Evolutionary conservation across 345 rosid genomes (phyloP).

Genomic region (Populus alba): DNA sequence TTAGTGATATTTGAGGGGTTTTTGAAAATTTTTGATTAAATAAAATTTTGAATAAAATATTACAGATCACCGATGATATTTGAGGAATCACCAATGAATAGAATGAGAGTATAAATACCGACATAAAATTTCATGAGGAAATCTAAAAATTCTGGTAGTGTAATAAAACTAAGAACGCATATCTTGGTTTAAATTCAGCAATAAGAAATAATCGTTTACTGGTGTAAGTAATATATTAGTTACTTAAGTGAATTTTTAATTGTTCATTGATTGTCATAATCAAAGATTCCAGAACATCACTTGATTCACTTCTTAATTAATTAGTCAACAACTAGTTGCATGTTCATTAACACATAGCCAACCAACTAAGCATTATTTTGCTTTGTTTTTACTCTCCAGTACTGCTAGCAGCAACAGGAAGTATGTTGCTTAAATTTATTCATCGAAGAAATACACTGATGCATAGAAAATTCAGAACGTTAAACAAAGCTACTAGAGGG

Average conservation of each 20-base stretch:
- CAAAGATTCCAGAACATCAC: neutral
- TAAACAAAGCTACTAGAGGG: neutral
- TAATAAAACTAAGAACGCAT: neutral
- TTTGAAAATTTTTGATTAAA: no score
- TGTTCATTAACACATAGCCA: neutral
- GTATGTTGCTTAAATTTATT: neutral
- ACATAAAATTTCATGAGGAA: rapidly evolving
- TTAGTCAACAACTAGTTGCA: neutral
- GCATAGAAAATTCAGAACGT: neutral
- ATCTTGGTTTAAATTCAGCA: neutral
- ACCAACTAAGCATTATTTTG: neutral
- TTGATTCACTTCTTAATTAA: neutral
- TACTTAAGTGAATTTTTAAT: neutral
- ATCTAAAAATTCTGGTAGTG: neutral
- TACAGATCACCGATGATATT: no score
- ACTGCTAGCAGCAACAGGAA: neutral
- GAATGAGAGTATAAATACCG: rapidly evolving
- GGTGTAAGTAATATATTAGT: no score
- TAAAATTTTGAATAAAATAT: no score
- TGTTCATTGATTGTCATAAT: neutral
- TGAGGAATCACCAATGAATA: no score
- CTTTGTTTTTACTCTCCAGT: neutral
- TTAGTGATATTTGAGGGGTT: no score
- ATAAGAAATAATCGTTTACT: neutral
- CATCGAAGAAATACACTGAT: neutral